Conservation (phyloP, 257 asterid species). For the Thymus quinquecostatus region DNA sequence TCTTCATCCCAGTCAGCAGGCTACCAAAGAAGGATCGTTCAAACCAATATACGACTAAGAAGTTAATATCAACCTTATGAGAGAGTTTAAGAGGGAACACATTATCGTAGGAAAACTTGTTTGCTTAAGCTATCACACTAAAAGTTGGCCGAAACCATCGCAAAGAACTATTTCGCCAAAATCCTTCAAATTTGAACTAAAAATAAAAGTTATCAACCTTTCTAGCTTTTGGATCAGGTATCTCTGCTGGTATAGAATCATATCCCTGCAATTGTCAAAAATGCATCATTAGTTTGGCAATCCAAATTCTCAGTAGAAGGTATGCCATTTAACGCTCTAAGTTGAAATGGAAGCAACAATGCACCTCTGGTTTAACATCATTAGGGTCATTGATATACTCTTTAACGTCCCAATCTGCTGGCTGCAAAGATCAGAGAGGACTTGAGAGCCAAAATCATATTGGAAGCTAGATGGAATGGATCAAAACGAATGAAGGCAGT, state of each 20-base stretch:
- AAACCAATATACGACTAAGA: background rate
- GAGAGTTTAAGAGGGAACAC: background rate
- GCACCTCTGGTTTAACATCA: constrained; percentile 26
- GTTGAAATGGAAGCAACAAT: background rate
- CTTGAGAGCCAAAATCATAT: background rate
- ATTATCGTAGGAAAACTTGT: background rate
- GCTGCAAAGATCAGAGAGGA: constrained; percentile 15
- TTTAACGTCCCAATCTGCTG: constrained; percentile 18
- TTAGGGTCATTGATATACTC: constrained; percentile 21
- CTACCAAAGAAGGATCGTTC: background rate
- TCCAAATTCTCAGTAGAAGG: background rate
- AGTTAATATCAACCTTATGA: background rate
- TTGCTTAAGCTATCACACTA: constrained; percentile 1
- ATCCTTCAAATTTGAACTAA: constrained; percentile 6
- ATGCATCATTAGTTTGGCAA: constrained; percentile 11
- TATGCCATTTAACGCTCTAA: background rate
- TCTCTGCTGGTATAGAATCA: constrained; percentile 27
- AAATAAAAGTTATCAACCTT: background rate
- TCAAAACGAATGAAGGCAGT: background rate
- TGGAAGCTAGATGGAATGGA: background rate
- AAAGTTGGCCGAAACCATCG: background rate
- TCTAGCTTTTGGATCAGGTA: constrained; percentile 28
- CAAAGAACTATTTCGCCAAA: background rate
- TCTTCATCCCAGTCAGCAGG: constrained; percentile 32
- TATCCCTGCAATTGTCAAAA: constrained; percentile 17